Percentiles rank a stretch among this genome's conserved stretches.
Evolutionary conservation across 352 stramenopile species (phyloP).

Genomic region (Phytophthora agathidicida): DNA sequence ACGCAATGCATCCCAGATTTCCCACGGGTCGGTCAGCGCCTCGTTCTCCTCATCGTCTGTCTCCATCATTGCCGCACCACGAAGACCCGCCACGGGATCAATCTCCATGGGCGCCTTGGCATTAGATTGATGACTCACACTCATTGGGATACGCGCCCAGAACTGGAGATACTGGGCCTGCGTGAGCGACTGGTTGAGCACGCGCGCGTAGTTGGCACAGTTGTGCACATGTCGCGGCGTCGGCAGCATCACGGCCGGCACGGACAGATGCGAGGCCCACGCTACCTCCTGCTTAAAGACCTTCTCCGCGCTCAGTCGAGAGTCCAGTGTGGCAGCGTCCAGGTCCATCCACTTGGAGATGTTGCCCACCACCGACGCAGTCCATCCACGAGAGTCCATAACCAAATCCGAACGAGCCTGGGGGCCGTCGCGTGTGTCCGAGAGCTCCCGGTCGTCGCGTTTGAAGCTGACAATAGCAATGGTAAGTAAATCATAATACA

Average conservation of each 20-base stretch:
- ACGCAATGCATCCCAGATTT: conserved; percentile 84
- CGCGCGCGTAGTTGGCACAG: conserved; percentile 86
- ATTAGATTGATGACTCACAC: conserved; percentile 26
- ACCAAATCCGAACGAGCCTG: conserved; percentile 82
- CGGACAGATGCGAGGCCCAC: conserved; percentile 95
- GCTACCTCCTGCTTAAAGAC: conserved; percentile 93
- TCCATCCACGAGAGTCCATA: conserved; percentile 86
- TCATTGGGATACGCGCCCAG: conserved; percentile 88
- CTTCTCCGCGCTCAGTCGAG: conserved; percentile 66
- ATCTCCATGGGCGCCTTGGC: conserved; percentile 17
- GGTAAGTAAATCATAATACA: neutral
- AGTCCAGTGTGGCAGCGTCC: conserved; percentile 47
- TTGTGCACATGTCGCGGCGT: conserved; percentile 47
- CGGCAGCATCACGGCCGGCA: conserved; percentile 95
- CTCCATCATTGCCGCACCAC: conserved; percentile 30
- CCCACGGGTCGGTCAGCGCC: conserved; percentile 52
- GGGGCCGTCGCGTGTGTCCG: conserved; percentile 59
- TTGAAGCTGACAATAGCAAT: conserved; percentile 51
- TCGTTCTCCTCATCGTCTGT: conserved; percentile 36
- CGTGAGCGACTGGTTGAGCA: conserved; percentile 80
- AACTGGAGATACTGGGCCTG: conserved; percentile 86
- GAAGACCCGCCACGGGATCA: conserved; percentile 21
- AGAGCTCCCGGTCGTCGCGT: conserved; percentile 68
- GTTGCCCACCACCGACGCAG: conserved; percentile 76
- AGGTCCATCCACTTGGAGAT: conserved; percentile 85